Base-by-base conservation (phyloP, 805 yeast species). In the Myxozyma geophila region DNA sequence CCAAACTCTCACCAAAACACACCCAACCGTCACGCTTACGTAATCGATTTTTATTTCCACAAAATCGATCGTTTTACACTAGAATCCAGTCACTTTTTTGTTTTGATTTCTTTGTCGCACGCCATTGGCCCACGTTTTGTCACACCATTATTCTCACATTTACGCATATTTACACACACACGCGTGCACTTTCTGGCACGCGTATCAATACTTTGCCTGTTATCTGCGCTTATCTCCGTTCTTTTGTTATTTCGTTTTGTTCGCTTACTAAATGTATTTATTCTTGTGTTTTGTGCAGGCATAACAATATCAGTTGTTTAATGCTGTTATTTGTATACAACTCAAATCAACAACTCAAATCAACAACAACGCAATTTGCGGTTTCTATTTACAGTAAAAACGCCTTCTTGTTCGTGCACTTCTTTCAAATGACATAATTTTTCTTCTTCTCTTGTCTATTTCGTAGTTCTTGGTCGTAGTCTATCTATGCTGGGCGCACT, bases 1-100 rank as follows among this genome's bases (percentile, higher is more conserved):
- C n/a, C 28, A 28, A 28, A 28, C 28, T 28, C 28, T 28, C 28
- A 28, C 5, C 28, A 28, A 28, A 28, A 28, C 28, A 28, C 28
- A 2, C 5, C 5, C 28, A 28, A 28, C 7, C 23, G 43, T 37
- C 58, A 17, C 28, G 58, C 33, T 57, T 57, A 49, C 79, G 82
- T 57, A 47, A 48, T 47, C 56, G 28, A 7, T 17, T 33, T n/a
- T 9, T 13, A 21, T 17, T 10, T 23, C 41, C 35, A 21, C 57
- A 53, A 53, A 53, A 23, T 23, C 48, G 40, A 8, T 23, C 44
- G 48, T 17, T 53, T 53, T 40, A 21, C 39, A 15, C 28, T 37
- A 36, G 21, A 37, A 28, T 41, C 15, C 57, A 39, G 19, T 39
- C 17, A 10, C 48, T 53, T 53, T 53, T 23, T 39, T 53, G 57